Conservation (phyloP, 2,329 filamentous ascomycete genomes). For the Zopfia rhizophila region DNA sequence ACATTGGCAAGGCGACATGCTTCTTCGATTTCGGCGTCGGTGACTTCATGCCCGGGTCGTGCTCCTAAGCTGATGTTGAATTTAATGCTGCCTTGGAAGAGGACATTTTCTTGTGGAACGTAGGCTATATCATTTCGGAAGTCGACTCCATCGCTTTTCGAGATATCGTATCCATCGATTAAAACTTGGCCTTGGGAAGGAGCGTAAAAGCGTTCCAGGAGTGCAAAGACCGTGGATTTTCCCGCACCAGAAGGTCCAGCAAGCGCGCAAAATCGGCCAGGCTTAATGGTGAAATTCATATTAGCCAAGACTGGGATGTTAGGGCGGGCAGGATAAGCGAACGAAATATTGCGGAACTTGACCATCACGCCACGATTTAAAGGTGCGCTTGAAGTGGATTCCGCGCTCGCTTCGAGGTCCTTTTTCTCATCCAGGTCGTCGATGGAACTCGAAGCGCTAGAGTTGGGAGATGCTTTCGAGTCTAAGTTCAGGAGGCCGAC, state of each 20-base stretch:
- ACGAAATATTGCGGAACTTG: slow-evolving; percentile 68
- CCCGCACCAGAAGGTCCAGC: slow-evolving; percentile 74
- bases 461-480: slow-evolving; percentile 20
- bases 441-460: slow-evolving; percentile 90
- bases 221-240: slow-evolving; percentile 71
- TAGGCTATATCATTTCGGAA: slow-evolving; percentile 59
- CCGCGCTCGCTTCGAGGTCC: slow-evolving; percentile 45
- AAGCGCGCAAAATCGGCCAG: slow-evolving; percentile 71
- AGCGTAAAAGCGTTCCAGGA: slow-evolving; percentile 66
- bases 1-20: slow-evolving; percentile 76
- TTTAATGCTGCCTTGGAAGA: slow-evolving; percentile 60
- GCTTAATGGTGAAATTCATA: slow-evolving; percentile 66
- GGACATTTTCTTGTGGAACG: slow-evolving; percentile 59
- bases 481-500: slow-evolving; percentile 66
- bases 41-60: slow-evolving; percentile 65
- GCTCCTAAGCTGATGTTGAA: slow-evolving; percentile 61
- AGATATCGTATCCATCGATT: slow-evolving; percentile 63
- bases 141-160: slow-evolving; percentile 46
- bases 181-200: slow-evolving; percentile 61
- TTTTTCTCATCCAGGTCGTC: slow-evolving; percentile 68
- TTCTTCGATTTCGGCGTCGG: slow-evolving; percentile 70
- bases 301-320: slow-evolving; percentile 66
- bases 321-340: slow-evolving; percentile 73
- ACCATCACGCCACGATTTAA: slow-evolving; percentile 66
- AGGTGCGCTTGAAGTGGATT: slow-evolving; percentile 68